These are phyloP conservation scores for Exophiala alcalophila DNA, from an alignment of 2,329 filamentous ascomycete species.

Conservation along the genomic window DNA sequence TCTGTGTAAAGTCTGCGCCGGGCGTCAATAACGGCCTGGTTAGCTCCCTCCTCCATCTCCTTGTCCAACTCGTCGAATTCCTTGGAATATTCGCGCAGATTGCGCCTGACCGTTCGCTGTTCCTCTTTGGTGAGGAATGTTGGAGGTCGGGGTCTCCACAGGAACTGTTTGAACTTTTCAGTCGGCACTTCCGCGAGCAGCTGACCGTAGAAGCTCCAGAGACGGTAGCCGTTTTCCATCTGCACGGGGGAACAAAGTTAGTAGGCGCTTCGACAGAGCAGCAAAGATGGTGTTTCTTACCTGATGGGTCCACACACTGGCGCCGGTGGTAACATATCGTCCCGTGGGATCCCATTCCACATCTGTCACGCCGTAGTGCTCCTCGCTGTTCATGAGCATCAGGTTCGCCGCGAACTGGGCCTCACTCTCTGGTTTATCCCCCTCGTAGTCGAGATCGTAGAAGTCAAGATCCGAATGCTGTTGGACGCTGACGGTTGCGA, in stretches of 20 bases:
- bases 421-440: constrained; percentile 87
- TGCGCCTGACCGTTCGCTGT: constrained; percentile 97
- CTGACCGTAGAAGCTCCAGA: constrained; percentile 94
- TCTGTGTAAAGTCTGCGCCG: constrained; percentile 79
- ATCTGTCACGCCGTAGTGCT: constrained; percentile 97
- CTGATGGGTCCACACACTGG: constrained; percentile 91
- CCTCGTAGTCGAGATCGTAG: constrained; percentile 96
- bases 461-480: constrained; percentile 96
- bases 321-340: constrained; percentile 88
- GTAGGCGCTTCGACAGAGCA: neutral
- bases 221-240: constrained; percentile 99
- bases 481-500: constrained; percentile 88
- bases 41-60: constrained; percentile 88
- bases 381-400: constrained; percentile 86
- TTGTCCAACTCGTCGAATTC: constrained; percentile 93
- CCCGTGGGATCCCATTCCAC: constrained; percentile 98
- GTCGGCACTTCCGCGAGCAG: constrained; percentile 84
- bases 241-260: constrained; percentile 41
- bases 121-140: constrained; percentile 95
- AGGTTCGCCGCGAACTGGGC: constrained; percentile 97
- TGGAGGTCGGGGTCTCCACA: constrained; percentile 87
- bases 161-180: constrained; percentile 96
- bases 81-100: constrained; percentile 92
- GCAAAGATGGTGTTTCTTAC: constrained; percentile 55
- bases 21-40: constrained; percentile 87